Base-by-base conservation (phyloP, 345 rosid species). In the Mercurialis annua region DNA sequence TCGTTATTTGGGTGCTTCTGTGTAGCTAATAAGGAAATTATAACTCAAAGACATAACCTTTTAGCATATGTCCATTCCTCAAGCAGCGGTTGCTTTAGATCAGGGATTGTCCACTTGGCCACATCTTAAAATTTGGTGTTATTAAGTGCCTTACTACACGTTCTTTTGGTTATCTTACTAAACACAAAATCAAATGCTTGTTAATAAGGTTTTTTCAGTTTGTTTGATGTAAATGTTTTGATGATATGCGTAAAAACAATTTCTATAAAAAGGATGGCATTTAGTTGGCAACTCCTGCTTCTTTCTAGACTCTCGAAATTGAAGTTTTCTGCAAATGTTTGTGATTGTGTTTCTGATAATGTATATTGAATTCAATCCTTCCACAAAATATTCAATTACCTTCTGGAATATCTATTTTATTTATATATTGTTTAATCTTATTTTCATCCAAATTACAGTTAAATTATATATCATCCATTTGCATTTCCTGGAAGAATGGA, bases 401-500 rank as follows among this genome's bases (percentile, higher is more conserved):
- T 12, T 15, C 48, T 53, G 31, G 58, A 20, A 21, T 26, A 50
- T 26, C 30, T 40, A 38, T 38, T 18, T 59, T 58, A 3, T 42
- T 16, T 34, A 24, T 11, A 42, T 42, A 27, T 62, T 62, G 9
- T 29, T 24, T 46, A 27, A 26, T 62, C 4, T 18, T 30, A 7
- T 7, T 40, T 40, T 40, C 44, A 40, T 3, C 11, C 1, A 14
- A 57, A 9, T 59, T 16, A 12, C 50, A 23, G 40, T 60, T 26
- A 8, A 10, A 6, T 29, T 14, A 27, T 62, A 27, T 53, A 16
- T 44, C 24, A 46, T 20, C 54, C 33, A 16, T 29, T 59, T 14
- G 38, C 16, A 27, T 23, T 60, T 65, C 44, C 42, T 68, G 66
- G 80, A 73, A 73, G 15, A 16, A 92, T 92, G 96, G 92, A 83